Conservation (phyloP, 495 filamentous ascomycete genomes). For the Copromyces sp. region DNA sequence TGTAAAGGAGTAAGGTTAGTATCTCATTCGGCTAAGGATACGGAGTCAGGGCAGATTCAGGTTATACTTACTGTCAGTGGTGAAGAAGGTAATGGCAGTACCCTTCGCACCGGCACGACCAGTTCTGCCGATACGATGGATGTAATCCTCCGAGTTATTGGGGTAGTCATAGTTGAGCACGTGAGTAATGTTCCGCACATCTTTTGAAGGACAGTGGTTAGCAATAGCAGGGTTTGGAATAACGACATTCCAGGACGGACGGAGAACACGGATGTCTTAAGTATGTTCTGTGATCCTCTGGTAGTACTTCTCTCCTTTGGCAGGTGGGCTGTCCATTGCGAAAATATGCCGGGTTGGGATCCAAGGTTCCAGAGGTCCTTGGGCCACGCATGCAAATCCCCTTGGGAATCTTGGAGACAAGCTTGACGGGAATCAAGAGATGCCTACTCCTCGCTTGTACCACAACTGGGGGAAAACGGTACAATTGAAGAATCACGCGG, state of each 20-base stretch:
- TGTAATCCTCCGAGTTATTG: constrained; percentile 99
- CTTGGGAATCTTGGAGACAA: constrained; percentile 45
- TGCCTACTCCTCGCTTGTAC: constrained; percentile 68
- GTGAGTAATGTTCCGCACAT: constrained; percentile 99
- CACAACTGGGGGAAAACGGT: constrained; percentile 36
- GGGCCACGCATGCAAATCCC: constrained; percentile 12
- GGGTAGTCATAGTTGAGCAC: constrained; percentile 99
- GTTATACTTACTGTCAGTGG: constrained; percentile 81
- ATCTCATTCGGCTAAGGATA: constrained; percentile 1
- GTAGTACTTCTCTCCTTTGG: constrained; percentile 50
- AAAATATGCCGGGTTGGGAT: constrained; percentile 43
- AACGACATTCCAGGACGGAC: constrained; percentile 49
- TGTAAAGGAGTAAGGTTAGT: constrained; percentile 32
- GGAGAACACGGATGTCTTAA: constrained; percentile 39
- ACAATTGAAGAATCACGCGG: constrained; percentile 62
- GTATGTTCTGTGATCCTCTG: constrained; percentile 56
- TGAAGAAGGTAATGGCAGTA: constrained; percentile 93
- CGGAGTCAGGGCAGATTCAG: neutral
- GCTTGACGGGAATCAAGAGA: constrained; percentile 55
- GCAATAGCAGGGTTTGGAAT: constrained; percentile 47
- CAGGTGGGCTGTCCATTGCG: constrained; percentile 45
- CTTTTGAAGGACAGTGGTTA: constrained; percentile 73
- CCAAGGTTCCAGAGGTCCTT: constrained; percentile 61
- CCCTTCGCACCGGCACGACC: constrained; percentile 90
- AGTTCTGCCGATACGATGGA: constrained; percentile 96